Percentiles rank a stretch among this genome's conserved stretches.
Evolutionary conservation across 331 rosid species (phyloP).

Genomic region (Quercus tomentella): DNA sequence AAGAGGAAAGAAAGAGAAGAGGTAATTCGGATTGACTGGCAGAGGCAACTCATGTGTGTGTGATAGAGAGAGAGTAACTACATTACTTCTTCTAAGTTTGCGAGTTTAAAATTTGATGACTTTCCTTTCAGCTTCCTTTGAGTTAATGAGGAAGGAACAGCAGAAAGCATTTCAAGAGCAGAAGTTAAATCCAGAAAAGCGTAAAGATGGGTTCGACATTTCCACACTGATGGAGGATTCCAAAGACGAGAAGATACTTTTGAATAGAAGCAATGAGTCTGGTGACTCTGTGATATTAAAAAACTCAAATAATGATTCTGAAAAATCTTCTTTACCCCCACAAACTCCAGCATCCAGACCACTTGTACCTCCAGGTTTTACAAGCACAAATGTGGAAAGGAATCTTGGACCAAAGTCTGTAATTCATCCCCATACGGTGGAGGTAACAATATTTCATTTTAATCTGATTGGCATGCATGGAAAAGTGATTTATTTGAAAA

Average conservation of each 20-base stretch:
- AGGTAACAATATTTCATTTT: conserved; percentile 42
- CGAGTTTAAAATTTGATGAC: conserved; percentile 13
- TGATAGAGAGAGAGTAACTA: not conserved
- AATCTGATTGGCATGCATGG: not conserved
- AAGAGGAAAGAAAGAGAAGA: conserved; percentile 98
- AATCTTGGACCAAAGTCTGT: conserved; percentile 45
- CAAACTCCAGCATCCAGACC: conserved; percentile 76
- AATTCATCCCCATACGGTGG: conserved; percentile 33
- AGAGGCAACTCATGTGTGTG: not conserved
- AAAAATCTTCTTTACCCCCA: conserved; percentile 43
- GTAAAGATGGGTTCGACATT: conserved; percentile 52
- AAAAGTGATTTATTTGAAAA: not conserved
- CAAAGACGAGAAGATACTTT: conserved; percentile 41
- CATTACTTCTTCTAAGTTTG: not conserved
- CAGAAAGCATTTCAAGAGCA: conserved; percentile 73
- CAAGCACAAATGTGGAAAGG: conserved; percentile 51
- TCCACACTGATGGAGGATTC: conserved; percentile 44
- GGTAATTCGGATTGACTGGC: conserved; percentile 40
- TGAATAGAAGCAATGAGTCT: conserved; percentile 40
- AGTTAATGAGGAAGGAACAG: conserved; percentile 94
- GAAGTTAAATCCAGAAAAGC: conserved; percentile 56
- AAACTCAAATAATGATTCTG: conserved; percentile 52
- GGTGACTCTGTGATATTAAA: conserved; percentile 33
- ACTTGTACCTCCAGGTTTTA: conserved; percentile 95
- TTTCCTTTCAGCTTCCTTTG: conserved; percentile 73